Conservation (phyloP, 306 rosid species). For the Hippophae rhamnoides region DNA sequence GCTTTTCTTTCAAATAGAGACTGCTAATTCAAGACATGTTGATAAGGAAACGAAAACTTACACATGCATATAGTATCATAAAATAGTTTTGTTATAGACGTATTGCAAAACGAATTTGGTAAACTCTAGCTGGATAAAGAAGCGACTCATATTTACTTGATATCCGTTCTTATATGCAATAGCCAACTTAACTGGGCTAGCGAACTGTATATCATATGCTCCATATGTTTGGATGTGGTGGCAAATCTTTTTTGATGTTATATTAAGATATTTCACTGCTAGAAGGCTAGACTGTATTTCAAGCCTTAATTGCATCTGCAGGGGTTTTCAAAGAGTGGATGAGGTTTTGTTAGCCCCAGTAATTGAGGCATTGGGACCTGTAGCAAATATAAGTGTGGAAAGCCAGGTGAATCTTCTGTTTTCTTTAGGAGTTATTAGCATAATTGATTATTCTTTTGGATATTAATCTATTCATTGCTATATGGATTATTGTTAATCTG, state of each 20-base stretch:
- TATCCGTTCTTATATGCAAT: neutral
- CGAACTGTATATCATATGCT: neutral
- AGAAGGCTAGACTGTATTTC: neutral
- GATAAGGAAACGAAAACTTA: neutral
- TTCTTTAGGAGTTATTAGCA: constrained; percentile 7
- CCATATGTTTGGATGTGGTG: neutral
- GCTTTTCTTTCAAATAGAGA: neutral
- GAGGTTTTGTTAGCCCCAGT: constrained; percentile 57
- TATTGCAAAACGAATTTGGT: neutral
- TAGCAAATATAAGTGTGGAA: constrained; percentile 74
- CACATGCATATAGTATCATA: neutral
- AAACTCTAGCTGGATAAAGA: neutral
- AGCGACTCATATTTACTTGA: neutral
- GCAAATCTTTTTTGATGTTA: too few species aligned
- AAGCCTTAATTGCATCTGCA: constrained; percentile 26
- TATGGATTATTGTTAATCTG: constrained; percentile 4
- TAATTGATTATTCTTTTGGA: neutral
- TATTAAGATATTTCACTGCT: neutral
- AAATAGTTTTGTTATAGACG: too few species aligned
- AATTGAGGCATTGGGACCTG: constrained; percentile 59
- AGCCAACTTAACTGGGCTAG: neutral
- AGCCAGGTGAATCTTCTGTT: constrained; percentile 52
- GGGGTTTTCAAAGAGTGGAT: constrained; percentile 65
- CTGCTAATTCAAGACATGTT: neutral
- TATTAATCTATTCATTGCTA: neutral